A percentile compares a stretch with the other conserved stretches of the same genome.
phyloP scores from a whole-genome alignment of 352 stramenopile species.

The Globisporangium echinulatum region DNA sequence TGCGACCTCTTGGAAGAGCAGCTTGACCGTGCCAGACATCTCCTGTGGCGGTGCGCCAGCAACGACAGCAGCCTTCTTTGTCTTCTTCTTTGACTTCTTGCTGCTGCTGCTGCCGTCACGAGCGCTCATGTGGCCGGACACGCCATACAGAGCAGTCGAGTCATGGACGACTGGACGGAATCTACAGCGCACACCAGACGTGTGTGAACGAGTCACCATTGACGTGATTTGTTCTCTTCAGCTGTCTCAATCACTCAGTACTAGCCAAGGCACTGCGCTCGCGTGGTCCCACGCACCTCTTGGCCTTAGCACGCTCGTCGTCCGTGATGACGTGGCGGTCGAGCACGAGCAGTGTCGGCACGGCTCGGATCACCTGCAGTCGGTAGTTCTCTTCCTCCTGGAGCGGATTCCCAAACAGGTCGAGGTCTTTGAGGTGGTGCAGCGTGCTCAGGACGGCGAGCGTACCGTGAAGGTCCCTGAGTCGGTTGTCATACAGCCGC shows the following conservation, averaged over 20 bases:
- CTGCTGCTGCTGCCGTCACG: not conserved
- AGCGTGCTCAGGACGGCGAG: slow-evolving; percentile 46
- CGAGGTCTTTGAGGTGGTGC: slow-evolving; percentile 62
- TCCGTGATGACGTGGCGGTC: slow-evolving; percentile 76
- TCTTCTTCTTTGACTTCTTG: slow-evolving; percentile 4
- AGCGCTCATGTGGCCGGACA: not conserved
- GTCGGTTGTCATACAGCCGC: slow-evolving; percentile 72
- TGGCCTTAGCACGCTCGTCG: slow-evolving; percentile 49
- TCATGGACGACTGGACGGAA: slow-evolving; percentile 7
- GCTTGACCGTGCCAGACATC: slow-evolving; percentile 60
- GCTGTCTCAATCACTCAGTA: not conserved
- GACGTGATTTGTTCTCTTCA: too few species aligned
- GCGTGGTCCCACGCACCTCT: slow-evolving; percentile 9
- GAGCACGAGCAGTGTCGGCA: slow-evolving; percentile 71
- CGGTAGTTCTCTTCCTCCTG: slow-evolving; percentile 83
- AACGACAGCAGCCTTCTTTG: slow-evolving; percentile 16
- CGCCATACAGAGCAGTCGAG: not conserved
- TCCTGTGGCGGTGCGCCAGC: slow-evolving; percentile 29
- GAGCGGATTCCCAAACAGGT: slow-evolving; percentile 80
- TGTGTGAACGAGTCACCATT: not conserved
- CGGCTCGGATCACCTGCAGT: slow-evolving; percentile 64
- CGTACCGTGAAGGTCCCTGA: slow-evolving; percentile 59
- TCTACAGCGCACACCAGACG: not conserved
- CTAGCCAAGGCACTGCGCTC: not conserved
- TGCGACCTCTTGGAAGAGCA: slow-evolving; percentile 64